Conservation (phyloP, 208 protist species). For the Trichomonas vaginalis region DNA sequence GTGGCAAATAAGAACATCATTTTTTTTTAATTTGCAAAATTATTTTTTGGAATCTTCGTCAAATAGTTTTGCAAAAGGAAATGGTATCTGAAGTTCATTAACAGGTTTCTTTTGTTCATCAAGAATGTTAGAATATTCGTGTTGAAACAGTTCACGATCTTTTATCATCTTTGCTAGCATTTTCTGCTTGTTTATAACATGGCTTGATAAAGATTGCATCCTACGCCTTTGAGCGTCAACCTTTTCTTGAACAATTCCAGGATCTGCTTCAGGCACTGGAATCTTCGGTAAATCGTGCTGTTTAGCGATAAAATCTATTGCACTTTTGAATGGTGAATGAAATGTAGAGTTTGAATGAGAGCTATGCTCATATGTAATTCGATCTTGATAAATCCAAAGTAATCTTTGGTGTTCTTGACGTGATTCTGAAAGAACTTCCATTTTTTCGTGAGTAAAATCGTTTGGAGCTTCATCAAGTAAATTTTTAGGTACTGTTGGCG, state of each 20-base stretch:
- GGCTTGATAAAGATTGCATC: neutral
- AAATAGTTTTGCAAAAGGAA: neutral
- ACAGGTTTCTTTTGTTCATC: neutral
- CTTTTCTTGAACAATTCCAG: neutral
- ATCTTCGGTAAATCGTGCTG: neutral
- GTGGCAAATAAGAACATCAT: no score
- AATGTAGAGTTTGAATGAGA: neutral
- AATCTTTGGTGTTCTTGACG: neutral
- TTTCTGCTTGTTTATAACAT: neutral
- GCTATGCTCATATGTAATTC: neutral
- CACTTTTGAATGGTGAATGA: neutral
- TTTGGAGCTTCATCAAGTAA: neutral
- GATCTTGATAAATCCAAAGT: neutral
- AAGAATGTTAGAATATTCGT: neutral
- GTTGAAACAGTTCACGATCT: neutral
- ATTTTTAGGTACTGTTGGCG: neutral
- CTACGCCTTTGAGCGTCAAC: neutral
- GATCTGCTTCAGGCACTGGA: neutral
- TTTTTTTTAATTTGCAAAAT: no score
- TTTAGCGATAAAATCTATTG: neutral
- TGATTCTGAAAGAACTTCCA: neutral
- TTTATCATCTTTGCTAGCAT: neutral
- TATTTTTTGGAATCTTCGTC: neutral
- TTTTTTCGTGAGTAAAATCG: neutral
- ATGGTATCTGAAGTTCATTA: neutral